phyloP scores from a whole-genome alignment of 179 eudicot species.

The Spergularia azorica region DNA sequence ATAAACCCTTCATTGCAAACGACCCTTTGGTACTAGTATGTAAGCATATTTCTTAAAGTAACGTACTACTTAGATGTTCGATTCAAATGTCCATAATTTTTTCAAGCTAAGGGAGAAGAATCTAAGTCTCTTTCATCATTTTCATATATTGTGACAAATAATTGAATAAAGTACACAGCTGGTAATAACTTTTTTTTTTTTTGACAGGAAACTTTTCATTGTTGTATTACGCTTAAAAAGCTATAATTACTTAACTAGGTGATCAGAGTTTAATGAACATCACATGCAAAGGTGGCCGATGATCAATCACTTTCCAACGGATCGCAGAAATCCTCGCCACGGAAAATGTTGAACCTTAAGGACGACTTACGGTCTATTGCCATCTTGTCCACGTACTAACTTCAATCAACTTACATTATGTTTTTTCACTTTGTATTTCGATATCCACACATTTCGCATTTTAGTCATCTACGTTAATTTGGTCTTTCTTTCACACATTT shows the following conservation, averaged over 20 bases:
- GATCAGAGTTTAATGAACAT: not conserved
- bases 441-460: too few species aligned
- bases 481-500: too few species aligned
- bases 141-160: not conserved
- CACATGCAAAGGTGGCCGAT: not conserved
- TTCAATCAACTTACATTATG: not conserved
- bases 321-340: conserved; percentile 16
- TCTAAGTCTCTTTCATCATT: not conserved
- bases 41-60: too few species aligned
- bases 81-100: not conserved
- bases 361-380: not conserved
- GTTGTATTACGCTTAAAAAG: not conserved
- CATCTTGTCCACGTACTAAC: not conserved
- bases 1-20: too few species aligned
- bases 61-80: not conserved
- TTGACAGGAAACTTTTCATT: not conserved
- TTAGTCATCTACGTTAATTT: too few species aligned
- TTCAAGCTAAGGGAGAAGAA: conserved; percentile 8
- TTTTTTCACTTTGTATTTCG: too few species aligned
- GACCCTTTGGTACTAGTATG: too few species aligned
- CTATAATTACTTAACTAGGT: not conserved
- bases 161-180: not conserved
- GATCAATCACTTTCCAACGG: conserved; percentile 20
- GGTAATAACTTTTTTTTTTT: not conserved
- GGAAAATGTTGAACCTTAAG: not conserved